phyloP scores from a whole-genome alignment of 2,329 filamentous ascomycete genomes.

The Arthrobotrys iridis region DNA sequence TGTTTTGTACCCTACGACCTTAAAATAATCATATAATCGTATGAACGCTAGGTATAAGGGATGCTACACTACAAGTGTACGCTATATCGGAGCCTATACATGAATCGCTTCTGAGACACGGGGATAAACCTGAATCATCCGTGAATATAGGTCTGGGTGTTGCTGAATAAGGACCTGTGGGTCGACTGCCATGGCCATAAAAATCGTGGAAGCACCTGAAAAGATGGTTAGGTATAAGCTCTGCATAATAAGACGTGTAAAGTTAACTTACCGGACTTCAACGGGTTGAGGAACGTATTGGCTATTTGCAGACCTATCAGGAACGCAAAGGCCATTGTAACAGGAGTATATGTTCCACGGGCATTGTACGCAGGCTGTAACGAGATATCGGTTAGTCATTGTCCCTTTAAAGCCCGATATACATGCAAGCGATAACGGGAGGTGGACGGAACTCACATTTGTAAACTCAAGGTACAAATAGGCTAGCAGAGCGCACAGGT shows the following conservation, averaged over 20 bases:
- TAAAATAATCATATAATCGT: too few relatives aligned
- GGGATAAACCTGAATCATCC: slow-evolving; percentile 84
- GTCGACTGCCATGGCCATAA: slow-evolving; percentile 68
- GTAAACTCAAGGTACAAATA: slow-evolving; percentile 90
- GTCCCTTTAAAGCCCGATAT: neutral
- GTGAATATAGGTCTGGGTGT: slow-evolving; percentile 81
- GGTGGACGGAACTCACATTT: slow-evolving; percentile 74
- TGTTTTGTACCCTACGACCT: too few relatives aligned
- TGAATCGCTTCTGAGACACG: slow-evolving; percentile 78
- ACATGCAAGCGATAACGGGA: slow-evolving; percentile 57
- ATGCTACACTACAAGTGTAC: neutral
- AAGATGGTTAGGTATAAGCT: neutral
- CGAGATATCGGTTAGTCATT: neutral
- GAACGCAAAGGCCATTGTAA: slow-evolving; percentile 86
- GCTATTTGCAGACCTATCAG: slow-evolving; percentile 89
- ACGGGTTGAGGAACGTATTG: slow-evolving; percentile 86
- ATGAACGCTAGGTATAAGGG: neutral
- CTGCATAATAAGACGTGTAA: neutral
- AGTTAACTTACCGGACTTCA: slow-evolving; percentile 78
- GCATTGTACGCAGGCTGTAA: slow-evolving; percentile 25
- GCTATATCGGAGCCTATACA: slow-evolving; percentile 14
- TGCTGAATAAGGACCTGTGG: slow-evolving; percentile 79
- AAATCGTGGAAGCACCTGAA: neutral
- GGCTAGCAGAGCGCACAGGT: slow-evolving; percentile 79
- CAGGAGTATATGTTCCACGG: slow-evolving; percentile 71